Evolutionary conservation across 1,284 basidiomycete genomes (phyloP).

Genomic region (Leccinum olivaceoglutinosum): DNA sequence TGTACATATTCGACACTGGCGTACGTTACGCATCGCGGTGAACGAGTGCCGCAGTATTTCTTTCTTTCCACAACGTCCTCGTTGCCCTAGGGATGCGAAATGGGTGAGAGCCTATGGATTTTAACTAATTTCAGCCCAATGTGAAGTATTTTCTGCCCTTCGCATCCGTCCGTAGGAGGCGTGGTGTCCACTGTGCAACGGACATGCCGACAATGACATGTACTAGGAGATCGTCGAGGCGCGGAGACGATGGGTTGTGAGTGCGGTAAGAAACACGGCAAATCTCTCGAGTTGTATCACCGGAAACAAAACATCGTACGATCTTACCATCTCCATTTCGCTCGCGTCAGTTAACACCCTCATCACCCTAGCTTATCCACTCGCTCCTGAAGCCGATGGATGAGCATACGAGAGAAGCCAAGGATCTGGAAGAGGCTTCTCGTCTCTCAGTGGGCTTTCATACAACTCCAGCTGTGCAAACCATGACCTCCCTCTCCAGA

Average conservation of each 20-base stretch:
- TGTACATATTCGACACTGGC: not conserved
- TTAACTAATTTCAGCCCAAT: slow-evolving; percentile 2
- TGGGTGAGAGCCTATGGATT: not conserved
- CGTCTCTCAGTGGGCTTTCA: slow-evolving; percentile 53
- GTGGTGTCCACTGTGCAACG: not conserved
- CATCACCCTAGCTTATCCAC: slow-evolving; percentile 59
- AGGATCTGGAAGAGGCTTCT: slow-evolving; percentile 54
- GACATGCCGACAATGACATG: slow-evolving; percentile 1
- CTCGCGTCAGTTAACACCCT: slow-evolving; percentile 5
- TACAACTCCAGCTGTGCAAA: slow-evolving; percentile 10
- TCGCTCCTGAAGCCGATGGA: slow-evolving; percentile 87
- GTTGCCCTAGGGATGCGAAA: not conserved
- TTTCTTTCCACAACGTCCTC: not conserved
- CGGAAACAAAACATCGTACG: slow-evolving; percentile 75
- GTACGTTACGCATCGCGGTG: not conserved
- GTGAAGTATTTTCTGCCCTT: not conserved
- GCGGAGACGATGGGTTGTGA: slow-evolving; percentile 4
- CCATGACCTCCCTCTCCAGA: slow-evolving; percentile 35
- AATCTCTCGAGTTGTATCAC: slow-evolving; percentile 68
- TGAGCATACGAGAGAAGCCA: slow-evolving; percentile 73
- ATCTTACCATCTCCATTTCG: slow-evolving; percentile 16
- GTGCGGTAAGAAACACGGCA: slow-evolving; percentile 43
- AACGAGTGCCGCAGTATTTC: not conserved
- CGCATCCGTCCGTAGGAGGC: not conserved
- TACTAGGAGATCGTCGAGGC: slow-evolving; percentile 6